Evolutionary conservation across 2,329 filamentous ascomycete genomes (phyloP).

Genomic region (Fusarium newnesense): DNA sequence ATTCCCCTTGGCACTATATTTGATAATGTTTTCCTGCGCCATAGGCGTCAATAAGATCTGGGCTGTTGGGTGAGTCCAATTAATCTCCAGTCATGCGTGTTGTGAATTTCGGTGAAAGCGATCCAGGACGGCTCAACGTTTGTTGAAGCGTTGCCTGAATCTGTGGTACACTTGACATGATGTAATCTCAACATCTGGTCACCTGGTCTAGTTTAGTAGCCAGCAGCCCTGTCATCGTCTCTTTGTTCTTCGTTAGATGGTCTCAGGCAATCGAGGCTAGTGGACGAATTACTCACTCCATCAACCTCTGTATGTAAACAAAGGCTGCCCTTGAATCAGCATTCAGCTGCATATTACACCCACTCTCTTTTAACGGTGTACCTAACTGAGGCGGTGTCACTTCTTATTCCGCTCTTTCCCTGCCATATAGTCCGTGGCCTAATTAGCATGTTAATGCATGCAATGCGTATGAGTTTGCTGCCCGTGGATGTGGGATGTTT

Average conservation of each 20-base stretch:
- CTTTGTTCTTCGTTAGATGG: constrained; percentile 24
- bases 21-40: constrained; percentile 27
- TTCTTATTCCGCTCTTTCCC: constrained; percentile 21
- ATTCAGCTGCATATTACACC: neutral
- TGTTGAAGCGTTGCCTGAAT: constrained; percentile 29
- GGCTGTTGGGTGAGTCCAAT: constrained; percentile 34
- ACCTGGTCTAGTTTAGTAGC: constrained; percentile 22
- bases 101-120: constrained; percentile 43
- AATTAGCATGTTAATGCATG: constrained; percentile 40
- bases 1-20: constrained; percentile 30
- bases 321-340: constrained; percentile 19
- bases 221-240: neutral
- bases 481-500: constrained; percentile 45
- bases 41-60: constrained; percentile 18
- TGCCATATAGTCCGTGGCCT: constrained; percentile 35
- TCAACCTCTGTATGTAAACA: constrained; percentile 13
- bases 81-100: constrained; percentile 39
- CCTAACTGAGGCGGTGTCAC: constrained; percentile 20
- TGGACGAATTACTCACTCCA: constrained; percentile 26
- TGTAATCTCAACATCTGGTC: constrained; percentile 36
- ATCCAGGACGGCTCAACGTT: constrained; percentile 22
- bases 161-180: constrained; percentile 24
- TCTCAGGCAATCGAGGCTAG: constrained; percentile 19
- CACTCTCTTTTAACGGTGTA: neutral
- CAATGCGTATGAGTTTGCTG: constrained; percentile 43